Base-by-base conservation (phyloP, 1,284 basidiomycete species). In the Microbotryomycetes sp. region DNA sequence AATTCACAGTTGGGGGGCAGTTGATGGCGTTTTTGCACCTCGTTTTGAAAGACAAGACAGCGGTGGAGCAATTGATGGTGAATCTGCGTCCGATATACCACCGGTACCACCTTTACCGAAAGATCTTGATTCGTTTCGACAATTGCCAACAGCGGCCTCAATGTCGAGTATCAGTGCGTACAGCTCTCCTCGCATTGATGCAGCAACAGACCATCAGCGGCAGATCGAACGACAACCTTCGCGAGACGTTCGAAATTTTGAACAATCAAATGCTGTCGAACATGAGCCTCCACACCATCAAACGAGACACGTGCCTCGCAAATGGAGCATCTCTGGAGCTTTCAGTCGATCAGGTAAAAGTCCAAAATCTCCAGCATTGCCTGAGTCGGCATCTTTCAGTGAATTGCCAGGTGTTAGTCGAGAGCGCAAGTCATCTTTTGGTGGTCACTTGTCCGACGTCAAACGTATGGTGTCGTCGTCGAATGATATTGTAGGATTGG, bases 61-160 rank as follows among this genome's bases (percentile, higher is more conserved):
- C 22, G 28, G 26, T 1, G 61, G 52, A 12, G 12, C 36, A 9
- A n/a, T n/a, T 29, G 61, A 59, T 4, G 42, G 16, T 16, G 50
- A 54, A 3, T 29, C 49, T 7, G 23, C 14, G 3, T 49, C 36
- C 1, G 52, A 48, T 6, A 69, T 69, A 6, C 94, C 96, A 1
- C 94, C 94, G 25, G 96, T 98, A 1, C 94, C 94, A 32, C 94
- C 96, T 49, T 78, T 98, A 23, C 94, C 94, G 42, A 97, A 96
- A 77, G 89, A 92, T 69, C 77, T 91, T 66, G 86, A 88, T 42
- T 82, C 59, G 50, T 69, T 66, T 42, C 60, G 65, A 16, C 36
- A 42, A 19, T 19, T 42, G 12, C 65, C 65, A 5, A 56, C 29
- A 19, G 29, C 48, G 4, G 42, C 36, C 4, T 42, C 36, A 7